These are phyloP conservation scores for Aspergillus latus DNA, from an alignment of 2,329 filamentous ascomycete species.

Conservation along the genomic window DNA sequence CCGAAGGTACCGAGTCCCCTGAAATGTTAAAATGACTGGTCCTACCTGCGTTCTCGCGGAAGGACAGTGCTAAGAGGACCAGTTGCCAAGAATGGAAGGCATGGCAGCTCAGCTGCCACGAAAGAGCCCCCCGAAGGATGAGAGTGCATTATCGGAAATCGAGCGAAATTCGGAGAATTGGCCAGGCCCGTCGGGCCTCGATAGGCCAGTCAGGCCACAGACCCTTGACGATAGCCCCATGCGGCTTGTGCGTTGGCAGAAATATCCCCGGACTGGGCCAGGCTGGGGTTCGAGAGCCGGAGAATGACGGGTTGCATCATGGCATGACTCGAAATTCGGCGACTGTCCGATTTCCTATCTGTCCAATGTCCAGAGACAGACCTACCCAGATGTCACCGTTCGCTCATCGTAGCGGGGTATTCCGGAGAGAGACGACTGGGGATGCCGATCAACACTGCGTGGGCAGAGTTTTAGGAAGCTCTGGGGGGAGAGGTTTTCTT, in stretches of 20 bases:
- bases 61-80: neutral
- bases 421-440: neutral
- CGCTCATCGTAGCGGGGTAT: neutral
- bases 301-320: conserved; percentile 6
- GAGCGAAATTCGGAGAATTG: neutral
- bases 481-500: neutral
- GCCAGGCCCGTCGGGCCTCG: neutral
- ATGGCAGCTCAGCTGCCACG: neutral
- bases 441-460: neutral
- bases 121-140: neutral
- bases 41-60: no score
- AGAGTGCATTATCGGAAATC: neutral
- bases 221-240: neutral
- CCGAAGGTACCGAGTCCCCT: neutral
- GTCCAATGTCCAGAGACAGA: neutral
- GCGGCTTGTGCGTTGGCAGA: neutral
- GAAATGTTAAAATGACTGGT: no score
- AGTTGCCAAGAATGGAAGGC: neutral
- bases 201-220: neutral
- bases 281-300: neutral
- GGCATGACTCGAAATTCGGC: neutral
- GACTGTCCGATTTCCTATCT: conserved; percentile 5
- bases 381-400: neutral
- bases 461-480: neutral
- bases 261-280: neutral